Evolutionary conservation across 495 filamentous ascomycete genomes (phyloP), one percentile per base, ranked within the genome.

Genomic region (Apodospora peruviana): DNA sequence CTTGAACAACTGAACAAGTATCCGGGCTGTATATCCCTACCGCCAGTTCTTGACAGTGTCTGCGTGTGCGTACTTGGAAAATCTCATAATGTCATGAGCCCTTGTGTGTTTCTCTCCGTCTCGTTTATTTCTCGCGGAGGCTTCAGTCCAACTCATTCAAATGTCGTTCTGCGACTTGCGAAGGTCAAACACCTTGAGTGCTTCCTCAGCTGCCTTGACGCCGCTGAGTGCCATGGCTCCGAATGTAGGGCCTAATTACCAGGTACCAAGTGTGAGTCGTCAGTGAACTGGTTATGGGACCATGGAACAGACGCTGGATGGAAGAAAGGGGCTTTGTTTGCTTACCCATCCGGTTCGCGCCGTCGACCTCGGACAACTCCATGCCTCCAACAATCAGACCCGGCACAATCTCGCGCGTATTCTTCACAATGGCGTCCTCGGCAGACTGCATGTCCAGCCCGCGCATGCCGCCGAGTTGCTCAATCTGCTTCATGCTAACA

Each of bases 341-440:
- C 67, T 48, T 58, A 71, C 70, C 87, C 87, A 91, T 93, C 47
- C 88, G 81, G 69, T 91, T 91, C 44, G 86, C 87, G 20, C 87
- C 89, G 60, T 95, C 90, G 32, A 94, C 82, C 71, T 95, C 90
- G 50, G 83, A 86, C 61, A 94, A 68, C 70, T 95, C 89, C 90
- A 95, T 95, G 20, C 90, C 90, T 45, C 89, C 89, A n/a, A 91
- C 84, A 56, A 94, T 87, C 53, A 95, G 73, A 39, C 90, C 90
- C 32, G 86, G 87, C 32, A 88, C 80, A 45, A 95, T 77, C 76
- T 94, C 90, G 51, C 90, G 78, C 36, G 90, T 94, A 55, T 83
- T 74, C 78, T 90, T 93, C 59, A 93, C 88, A 57, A 95, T 93
- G 40, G 88, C 87, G 56, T 95, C 89, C 64, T 95, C 89, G 25